These are phyloP conservation scores for Ogataea minuta DNA, from an alignment of 805 yeast genomes.

Conservation along the genomic window DNA sequence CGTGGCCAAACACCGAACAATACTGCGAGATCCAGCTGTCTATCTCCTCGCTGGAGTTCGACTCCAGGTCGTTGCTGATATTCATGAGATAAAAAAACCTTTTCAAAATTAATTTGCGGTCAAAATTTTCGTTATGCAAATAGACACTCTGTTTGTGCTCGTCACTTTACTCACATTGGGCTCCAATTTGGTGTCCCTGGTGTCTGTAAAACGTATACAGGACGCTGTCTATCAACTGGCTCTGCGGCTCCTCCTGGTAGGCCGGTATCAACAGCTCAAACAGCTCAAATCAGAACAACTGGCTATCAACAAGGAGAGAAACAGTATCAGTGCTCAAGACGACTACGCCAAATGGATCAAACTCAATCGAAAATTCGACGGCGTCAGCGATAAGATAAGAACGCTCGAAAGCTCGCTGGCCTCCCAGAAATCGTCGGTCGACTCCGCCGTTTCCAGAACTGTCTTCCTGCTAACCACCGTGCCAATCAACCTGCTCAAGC, in stretches of 20 bases:
- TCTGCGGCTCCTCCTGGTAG: slow-evolving; percentile 21
- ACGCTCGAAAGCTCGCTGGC: slow-evolving; percentile 39
- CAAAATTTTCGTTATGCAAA: slow-evolving; percentile 18
- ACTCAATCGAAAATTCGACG: slow-evolving; percentile 69
- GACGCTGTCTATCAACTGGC: slow-evolving; percentile 15
- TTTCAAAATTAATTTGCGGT: slow-evolving; percentile 6
- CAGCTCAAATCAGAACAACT: slow-evolving; percentile 43
- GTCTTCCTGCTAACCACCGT: slow-evolving; percentile 42
- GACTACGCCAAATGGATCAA: slow-evolving; percentile 96
- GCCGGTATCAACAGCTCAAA: slow-evolving; percentile 31
- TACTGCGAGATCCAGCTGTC: slow-evolving; percentile 83
- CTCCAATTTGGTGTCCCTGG: slow-evolving; percentile 42
- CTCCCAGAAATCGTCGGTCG: slow-evolving; percentile 35
- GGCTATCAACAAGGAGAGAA: slow-evolving; percentile 50
- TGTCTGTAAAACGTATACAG: slow-evolving; percentile 22
- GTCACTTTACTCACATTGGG: slow-evolving; percentile 38
- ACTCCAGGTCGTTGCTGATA: slow-evolving; percentile 26
- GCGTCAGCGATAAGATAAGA: slow-evolving; percentile 51
- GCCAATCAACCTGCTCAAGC: slow-evolving; percentile 48
- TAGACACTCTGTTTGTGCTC: slow-evolving; percentile 32
- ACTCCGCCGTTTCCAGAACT: slow-evolving; percentile 32
- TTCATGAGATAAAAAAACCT: slow-evolving; percentile 14
- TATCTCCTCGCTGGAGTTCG: slow-evolving; percentile 45
- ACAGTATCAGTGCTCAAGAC: slow-evolving; percentile 79
- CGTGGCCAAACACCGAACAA: slow-evolving; percentile 78